Conservation (phyloP, 805 yeast genomes). For the Schwanniomyces polymorphus region DNA sequence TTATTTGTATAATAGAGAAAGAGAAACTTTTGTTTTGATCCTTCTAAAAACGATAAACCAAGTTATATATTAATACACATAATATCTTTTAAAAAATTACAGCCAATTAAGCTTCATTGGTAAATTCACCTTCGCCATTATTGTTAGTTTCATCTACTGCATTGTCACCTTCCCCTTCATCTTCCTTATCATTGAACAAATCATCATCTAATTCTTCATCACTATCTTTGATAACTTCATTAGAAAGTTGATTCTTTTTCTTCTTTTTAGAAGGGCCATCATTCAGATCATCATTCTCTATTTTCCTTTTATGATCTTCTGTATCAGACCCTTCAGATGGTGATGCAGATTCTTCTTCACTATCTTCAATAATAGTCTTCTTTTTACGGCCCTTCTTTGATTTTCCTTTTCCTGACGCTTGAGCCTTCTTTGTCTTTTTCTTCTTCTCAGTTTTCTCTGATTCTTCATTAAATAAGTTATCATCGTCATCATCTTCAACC, state of each 20-base stretch:
- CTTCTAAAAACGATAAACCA: background rate
- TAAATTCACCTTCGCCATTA: background rate
- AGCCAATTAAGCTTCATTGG: background rate
- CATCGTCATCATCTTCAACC: slow-evolving; percentile 39
- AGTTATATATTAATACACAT: background rate
- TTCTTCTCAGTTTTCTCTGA: slow-evolving; percentile 45
- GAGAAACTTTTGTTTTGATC: background rate
- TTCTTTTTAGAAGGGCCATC: slow-evolving; percentile 18
- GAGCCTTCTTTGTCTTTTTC: slow-evolving; percentile 27
- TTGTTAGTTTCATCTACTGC: background rate
- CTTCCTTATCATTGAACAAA: slow-evolving; percentile 26
- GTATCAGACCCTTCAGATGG: slow-evolving; percentile 18
- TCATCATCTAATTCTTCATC: slow-evolving; percentile 45
- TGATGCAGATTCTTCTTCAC: slow-evolving; percentile 27
- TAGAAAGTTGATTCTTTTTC: slow-evolving; percentile 27
- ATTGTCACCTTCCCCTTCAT: slow-evolving; percentile 14
- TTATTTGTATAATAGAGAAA: slow-evolving; percentile 2
- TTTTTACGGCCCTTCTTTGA: slow-evolving; percentile 23
- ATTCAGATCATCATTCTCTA: slow-evolving; percentile 19
- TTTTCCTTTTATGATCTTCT: slow-evolving; percentile 19
- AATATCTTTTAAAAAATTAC: background rate
- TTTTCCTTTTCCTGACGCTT: slow-evolving; percentile 25
- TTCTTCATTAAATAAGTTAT: slow-evolving; percentile 33
- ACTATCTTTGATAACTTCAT: slow-evolving; percentile 43
- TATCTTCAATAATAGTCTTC: slow-evolving; percentile 34